Evolutionary conservation across 2,329 filamentous ascomycete species (phyloP).

Genomic region (Ophiocordyceps sinensis): DNA sequence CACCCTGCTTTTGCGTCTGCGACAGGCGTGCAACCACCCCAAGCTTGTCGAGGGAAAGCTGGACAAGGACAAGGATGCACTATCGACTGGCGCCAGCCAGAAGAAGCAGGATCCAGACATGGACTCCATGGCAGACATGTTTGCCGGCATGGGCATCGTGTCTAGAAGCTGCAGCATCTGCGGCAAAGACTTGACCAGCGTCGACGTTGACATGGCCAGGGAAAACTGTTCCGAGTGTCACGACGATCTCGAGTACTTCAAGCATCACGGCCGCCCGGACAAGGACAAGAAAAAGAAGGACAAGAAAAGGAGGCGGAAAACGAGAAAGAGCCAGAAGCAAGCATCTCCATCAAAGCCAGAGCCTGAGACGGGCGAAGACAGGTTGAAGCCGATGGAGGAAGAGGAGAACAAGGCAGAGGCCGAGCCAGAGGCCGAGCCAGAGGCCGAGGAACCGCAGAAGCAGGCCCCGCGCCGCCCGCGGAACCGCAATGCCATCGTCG

Average conservation of each 20-base stretch:
- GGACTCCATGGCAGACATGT: conserved; percentile 72
- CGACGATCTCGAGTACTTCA: conserved; percentile 54
- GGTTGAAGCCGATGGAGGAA: conserved; percentile 7
- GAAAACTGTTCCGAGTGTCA: conserved; percentile 59
- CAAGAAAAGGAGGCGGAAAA: conserved; percentile 8
- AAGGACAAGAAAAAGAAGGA: conserved; percentile 24
- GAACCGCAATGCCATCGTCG: conserved; percentile 42
- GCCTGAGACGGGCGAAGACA: conserved; percentile 2
- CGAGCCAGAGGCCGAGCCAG: conserved; percentile 6
- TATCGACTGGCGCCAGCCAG: conserved; percentile 47
- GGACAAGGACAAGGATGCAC: conserved; percentile 73
- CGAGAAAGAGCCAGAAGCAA: conserved; percentile 19
- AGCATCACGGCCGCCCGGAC: conserved; percentile 26
- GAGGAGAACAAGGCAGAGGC: conserved; percentile 4
- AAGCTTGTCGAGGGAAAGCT: conserved; percentile 75
- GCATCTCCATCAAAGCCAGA: conserved; percentile 1
- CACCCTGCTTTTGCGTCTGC: conserved; percentile 74
- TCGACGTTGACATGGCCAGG: conserved; percentile 24
- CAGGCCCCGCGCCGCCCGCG: conserved; percentile 20
- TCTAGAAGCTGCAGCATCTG: conserved; percentile 75
- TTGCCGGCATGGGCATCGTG: conserved; percentile 69
- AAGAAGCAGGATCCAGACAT: conserved; percentile 48
- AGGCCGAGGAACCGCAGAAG: conserved; percentile 9
- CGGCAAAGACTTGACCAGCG: conserved; percentile 48
- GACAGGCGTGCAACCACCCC: conserved; percentile 92